Evolutionary conservation across 2,329 filamentous ascomycete genomes (phyloP), one percentile per base, ranked within the genome.

Genomic region (Neodidymelliopsis sp.): DNA sequence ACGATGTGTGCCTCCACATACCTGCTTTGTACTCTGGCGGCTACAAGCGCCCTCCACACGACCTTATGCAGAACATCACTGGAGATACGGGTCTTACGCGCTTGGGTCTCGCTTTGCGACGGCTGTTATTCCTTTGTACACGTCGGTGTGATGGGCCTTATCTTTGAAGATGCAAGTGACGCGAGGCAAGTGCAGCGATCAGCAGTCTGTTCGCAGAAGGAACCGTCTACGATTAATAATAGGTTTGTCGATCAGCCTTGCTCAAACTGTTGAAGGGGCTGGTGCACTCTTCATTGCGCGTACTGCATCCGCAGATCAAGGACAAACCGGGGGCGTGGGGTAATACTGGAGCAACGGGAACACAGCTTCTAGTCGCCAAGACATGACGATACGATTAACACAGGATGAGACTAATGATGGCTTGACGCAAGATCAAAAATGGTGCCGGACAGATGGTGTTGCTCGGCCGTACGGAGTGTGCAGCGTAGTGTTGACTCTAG

Each of bases 231-330:
- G 29, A 11, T 22, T 20, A 16, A 22, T 39, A 29, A 45, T 27
- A 31, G 30, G 40, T 40, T 24, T 30, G 35, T 40, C 36, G 41
- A 50, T 41, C 30, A 50, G 25, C 29, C 47, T 41, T 22, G 35
- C 36, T 31, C 29, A 23, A 45, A 31, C 9, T 34, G 35, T 40
- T 35, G 40, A 40, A 39, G 29, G 11, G 25, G 25, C 16, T 31
- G 29, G 30, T 27, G 35, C 28, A 30, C 16, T 27, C n/a, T 35
- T 11, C 30, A 41, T 50, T 50, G 47, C 47, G 47, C 40, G 47
- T 50, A 50, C 47, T 50, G 40, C 40, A 27, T 44, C 23, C 29
- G 40, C 36, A 27, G 25, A 37, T 41, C 18, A 23, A 18, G 9
- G 24, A 24, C 25, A 24, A 2, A 43, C 47, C 36, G 47, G 40